These are phyloP conservation scores for Sporopachydermia quercuum DNA, from an alignment of 805 yeast species.

Conservation along the genomic window DNA sequence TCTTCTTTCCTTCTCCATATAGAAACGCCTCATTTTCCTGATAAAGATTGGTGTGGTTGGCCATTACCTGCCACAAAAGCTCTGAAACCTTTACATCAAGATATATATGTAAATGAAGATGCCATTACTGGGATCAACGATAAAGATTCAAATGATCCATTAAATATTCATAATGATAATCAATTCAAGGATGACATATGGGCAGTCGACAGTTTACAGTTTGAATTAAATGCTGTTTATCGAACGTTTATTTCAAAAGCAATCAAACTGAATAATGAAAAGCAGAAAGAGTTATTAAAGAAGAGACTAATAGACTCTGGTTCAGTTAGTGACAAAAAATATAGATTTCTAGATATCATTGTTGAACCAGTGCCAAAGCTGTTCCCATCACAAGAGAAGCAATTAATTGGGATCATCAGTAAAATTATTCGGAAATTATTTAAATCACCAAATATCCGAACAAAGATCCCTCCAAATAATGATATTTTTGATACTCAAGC, in stretches of 20 bases:
- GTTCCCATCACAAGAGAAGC: background rate
- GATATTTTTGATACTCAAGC: background rate
- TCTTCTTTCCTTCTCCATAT: slow-evolving; percentile 23
- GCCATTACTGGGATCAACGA: background rate
- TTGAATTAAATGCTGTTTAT: slow-evolving; percentile 13
- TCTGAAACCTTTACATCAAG: background rate
- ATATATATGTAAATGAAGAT: background rate
- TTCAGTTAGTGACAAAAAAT: background rate
- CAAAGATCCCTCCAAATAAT: background rate
- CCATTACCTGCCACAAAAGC: slow-evolving; percentile 19
- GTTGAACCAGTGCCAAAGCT: background rate
- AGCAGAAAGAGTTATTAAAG: background rate
- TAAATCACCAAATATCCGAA: background rate
- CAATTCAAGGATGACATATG: slow-evolving; percentile 6
- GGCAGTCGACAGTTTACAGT: slow-evolving; percentile 9
- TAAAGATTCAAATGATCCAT: background rate
- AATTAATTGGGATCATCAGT: background rate
- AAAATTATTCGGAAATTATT: background rate
- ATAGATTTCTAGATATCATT: background rate
- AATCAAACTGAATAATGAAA: background rate
- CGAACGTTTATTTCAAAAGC: slow-evolving; percentile 3
- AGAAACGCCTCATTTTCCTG: slow-evolving; percentile 21
- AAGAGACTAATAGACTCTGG: background rate
- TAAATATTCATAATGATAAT: slow-evolving; percentile 3
- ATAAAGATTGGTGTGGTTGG: slow-evolving; percentile 26